Percentiles rank a stretch among this genome's conserved stretches.
These are phyloP conservation scores for Entoloma clypeatum DNA, from an alignment of 1,284 basidiomycete species.

Conservation along the genomic window DNA sequence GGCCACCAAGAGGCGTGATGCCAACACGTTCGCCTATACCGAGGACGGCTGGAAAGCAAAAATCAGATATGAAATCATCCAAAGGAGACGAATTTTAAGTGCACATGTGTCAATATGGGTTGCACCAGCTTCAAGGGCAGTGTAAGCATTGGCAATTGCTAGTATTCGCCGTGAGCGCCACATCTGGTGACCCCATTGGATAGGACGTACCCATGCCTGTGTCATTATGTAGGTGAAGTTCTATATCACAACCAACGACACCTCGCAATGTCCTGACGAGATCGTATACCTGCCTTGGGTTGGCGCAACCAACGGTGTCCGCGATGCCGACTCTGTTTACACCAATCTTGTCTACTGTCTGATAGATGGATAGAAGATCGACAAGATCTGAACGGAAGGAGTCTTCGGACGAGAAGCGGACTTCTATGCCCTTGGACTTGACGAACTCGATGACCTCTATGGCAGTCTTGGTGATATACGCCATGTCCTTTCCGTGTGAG, in stretches of 20 bases:
- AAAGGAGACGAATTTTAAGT: slow-evolving; percentile 24
- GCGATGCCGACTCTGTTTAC: slow-evolving; percentile 99
- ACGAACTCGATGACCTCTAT: slow-evolving; percentile 99
- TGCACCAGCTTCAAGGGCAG: slow-evolving; percentile 96
- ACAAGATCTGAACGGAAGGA: slow-evolving; percentile 99
- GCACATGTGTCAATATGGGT: slow-evolving; percentile 97
- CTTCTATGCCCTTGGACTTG: slow-evolving; percentile 99
- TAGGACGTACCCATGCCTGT: slow-evolving; percentile 79
- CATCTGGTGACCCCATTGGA: slow-evolving; percentile 4
- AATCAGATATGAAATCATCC: slow-evolving; percentile 4
- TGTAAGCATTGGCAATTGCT: slow-evolving; percentile 99
- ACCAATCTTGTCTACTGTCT: slow-evolving; percentile 99
- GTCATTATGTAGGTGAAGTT: slow-evolving; percentile 99
- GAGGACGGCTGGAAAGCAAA: slow-evolving; percentile 58
- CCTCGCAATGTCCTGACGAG: slow-evolving; percentile 95
- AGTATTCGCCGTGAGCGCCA: slow-evolving; percentile 13
- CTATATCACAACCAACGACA: slow-evolving; percentile 96
- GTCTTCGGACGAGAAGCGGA: slow-evolving; percentile 99
- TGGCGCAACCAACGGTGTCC: slow-evolving; percentile 98
- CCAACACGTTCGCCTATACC: slow-evolving; percentile 99
- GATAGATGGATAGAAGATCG: slow-evolving; percentile 98
- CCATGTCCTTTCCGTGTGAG: slow-evolving; percentile 99
- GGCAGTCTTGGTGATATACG: slow-evolving; percentile 98
- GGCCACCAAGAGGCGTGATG: slow-evolving; percentile 96
- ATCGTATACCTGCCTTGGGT: slow-evolving; percentile 98